These are phyloP conservation scores for Vigna mungo DNA, from an alignment of 306 rosid species.

Conservation along the genomic window DNA sequence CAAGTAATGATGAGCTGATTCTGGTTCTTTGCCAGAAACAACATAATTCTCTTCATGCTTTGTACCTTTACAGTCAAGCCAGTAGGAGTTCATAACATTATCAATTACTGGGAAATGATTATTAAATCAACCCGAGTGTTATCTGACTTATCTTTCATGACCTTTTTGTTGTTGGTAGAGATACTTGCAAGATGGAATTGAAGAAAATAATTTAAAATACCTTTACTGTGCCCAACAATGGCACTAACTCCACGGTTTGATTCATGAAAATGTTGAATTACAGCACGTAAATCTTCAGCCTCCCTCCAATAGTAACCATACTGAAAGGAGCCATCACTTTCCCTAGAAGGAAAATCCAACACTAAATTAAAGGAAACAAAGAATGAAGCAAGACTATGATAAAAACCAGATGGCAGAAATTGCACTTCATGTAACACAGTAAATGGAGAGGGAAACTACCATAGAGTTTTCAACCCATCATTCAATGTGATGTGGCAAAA, in stretches of 20 bases:
- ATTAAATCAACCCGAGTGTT: slow-evolving; percentile 25
- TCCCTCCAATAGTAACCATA: slow-evolving; percentile 71
- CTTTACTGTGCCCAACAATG: slow-evolving; percentile 90
- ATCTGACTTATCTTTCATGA: slow-evolving; percentile 16
- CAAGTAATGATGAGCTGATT: background rate
- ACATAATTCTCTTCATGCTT: slow-evolving; percentile 10
- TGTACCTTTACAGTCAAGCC: slow-evolving; percentile 19
- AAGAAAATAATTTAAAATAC: slow-evolving; percentile 52
- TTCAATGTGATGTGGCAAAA: background rate
- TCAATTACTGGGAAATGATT: slow-evolving; percentile 17
- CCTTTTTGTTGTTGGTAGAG: slow-evolving; percentile 11
- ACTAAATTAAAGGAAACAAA: slow-evolving; percentile 35
- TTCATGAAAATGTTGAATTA: slow-evolving; percentile 63
- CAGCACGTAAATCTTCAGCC: slow-evolving; percentile 78
- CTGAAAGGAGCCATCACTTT: slow-evolving; percentile 84
- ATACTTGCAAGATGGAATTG: slow-evolving; percentile 23
- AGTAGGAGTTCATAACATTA: slow-evolving; percentile 4
- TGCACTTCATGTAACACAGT: slow-evolving; percentile 8
- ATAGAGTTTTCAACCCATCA: slow-evolving; percentile 8
- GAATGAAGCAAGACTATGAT: slow-evolving; percentile 25
- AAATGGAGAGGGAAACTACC: slow-evolving; percentile 36
- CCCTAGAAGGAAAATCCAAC: slow-evolving; percentile 56
- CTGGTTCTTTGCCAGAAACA: slow-evolving; percentile 5
- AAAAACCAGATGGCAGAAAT: slow-evolving; percentile 34
- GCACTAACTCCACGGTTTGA: slow-evolving; percentile 61